Base-by-base conservation (phyloP, 768 basidiomycete genomes). In the Bullera alba region DNA sequence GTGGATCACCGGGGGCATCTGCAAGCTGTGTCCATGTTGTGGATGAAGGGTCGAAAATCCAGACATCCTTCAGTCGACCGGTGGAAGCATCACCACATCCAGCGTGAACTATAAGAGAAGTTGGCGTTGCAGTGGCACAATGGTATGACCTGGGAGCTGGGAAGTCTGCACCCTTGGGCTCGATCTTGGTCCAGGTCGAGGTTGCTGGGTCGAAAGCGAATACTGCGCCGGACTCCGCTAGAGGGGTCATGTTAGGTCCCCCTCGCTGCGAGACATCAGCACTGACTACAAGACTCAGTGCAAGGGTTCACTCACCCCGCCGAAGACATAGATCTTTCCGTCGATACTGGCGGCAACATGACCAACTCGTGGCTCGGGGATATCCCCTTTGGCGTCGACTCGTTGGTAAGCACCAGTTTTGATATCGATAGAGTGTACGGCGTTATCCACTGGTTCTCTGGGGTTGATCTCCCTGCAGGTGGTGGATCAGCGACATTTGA, bases 321-420 rank as follows among this genome's bases (percentile, higher is more conserved):
- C 78, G 74, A 77, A 79, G 37, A 78, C 41, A 54, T 77, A 77
- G 37, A 77, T 56, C 39, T 49, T 66, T 49, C 41, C 46, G 3
- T 48, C 53, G 22, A 51, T 46, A 4, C 43, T 45, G 0, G 58
- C 60, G 15, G 49, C 60, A 3, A 70, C 57, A 15, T 61, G 41
- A 23, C 74, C 60, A 19, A 71, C 69, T 48, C 72, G 21, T 34
- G 47, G 37, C 21, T 66, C 53, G 16, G 75, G 56, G 38, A 57
- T 45, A 42, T 61, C 56, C 15, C 60, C 60, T 14, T n/a, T 34
- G 10, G 35, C 60, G 12, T 41, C 19, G 16, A 58, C 28, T 12
- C 26, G 25, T 14, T 48, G 32, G 25, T 58, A 58, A 14, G 42
- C 36, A 15, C 60, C 60, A 0, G 53, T 48, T 2, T 19, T 7